These are phyloP conservation scores for Saccharomyces uvarum DNA, from an alignment of 1,139 yeast genomes.

Conservation along the genomic window DNA sequence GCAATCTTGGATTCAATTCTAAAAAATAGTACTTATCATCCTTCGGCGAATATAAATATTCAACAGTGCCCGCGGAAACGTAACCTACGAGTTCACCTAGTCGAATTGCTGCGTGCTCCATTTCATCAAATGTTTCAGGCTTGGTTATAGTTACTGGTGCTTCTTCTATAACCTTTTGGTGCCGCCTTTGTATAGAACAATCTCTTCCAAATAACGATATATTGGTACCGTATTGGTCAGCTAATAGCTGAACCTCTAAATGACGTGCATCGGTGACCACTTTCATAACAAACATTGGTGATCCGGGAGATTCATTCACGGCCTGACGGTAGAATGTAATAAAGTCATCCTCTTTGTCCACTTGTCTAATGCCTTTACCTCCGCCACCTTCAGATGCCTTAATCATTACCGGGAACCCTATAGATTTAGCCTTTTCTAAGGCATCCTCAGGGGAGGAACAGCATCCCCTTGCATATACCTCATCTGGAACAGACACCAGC, in stretches of 20 bases:
- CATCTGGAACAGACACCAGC: constrained; percentile 82
- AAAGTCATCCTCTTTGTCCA: constrained; percentile 69
- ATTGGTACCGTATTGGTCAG: constrained; percentile 93
- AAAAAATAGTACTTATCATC: constrained; percentile 92
- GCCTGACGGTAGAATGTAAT: constrained; percentile 73
- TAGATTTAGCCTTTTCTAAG: constrained; percentile 65
- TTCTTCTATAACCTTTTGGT: constrained; percentile 92
- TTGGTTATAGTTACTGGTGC: constrained; percentile 94
- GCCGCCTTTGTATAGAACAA: constrained; percentile 96
- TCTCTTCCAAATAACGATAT: constrained; percentile 92
- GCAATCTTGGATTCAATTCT: constrained; percentile 94
- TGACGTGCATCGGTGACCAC: constrained; percentile 94
- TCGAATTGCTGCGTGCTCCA: constrained; percentile 97
- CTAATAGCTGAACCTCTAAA: constrained; percentile 87
- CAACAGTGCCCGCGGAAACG: constrained; percentile 98
- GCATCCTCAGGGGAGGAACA: constrained; percentile 84
- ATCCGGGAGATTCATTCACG: constrained; percentile 90
- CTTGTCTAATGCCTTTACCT: constrained; percentile 96
- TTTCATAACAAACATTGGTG: constrained; percentile 91
- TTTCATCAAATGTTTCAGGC: constrained; percentile 71
- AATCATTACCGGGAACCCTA: constrained; percentile 95
- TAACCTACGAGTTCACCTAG: constrained; percentile 93
- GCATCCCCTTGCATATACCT: constrained; percentile 79
- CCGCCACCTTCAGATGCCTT: constrained; percentile 99
- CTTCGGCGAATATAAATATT: constrained; percentile 85